Percentiles rank a stretch among this genome's conserved stretches.
phyloP scores from a whole-genome alignment of 495 filamentous ascomycete species.

The Penicillium angulare region DNA sequence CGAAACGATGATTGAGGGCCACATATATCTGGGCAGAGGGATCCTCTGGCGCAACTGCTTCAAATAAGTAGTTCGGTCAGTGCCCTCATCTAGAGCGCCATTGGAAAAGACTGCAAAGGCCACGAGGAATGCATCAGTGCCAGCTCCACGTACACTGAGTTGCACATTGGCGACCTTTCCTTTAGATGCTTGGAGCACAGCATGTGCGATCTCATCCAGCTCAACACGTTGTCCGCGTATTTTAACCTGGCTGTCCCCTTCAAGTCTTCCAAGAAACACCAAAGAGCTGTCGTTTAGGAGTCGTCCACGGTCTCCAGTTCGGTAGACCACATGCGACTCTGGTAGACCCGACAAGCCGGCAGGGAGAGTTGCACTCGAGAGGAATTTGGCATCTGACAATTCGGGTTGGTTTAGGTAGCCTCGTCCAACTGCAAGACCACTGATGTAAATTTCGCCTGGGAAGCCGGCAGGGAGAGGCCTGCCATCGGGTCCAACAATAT shows the following conservation, averaged over 20 bases:
- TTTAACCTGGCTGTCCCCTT: conserved; percentile 47
- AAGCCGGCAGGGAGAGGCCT: conserved; percentile 35
- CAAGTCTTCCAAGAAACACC: conserved; percentile 27
- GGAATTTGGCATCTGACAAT: conserved; percentile 32
- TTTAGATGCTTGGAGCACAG: conserved; percentile 29
- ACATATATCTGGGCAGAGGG: neutral
- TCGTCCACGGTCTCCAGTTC: conserved; percentile 19
- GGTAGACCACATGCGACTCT: neutral
- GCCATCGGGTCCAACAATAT: conserved; percentile 41
- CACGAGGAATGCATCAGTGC: conserved; percentile 13
- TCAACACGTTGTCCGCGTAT: conserved; percentile 50
- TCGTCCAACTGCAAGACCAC: conserved; percentile 34
- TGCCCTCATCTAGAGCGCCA: conserved; percentile 8
- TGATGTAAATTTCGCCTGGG: conserved; percentile 43
- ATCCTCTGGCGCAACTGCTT: neutral
- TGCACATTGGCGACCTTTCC: conserved; percentile 19
- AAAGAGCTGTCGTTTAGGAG: conserved; percentile 28
- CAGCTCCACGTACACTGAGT: no score
- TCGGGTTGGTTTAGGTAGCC: conserved; percentile 40
- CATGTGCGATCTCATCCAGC: conserved; percentile 42
- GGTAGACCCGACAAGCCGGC: neutral
- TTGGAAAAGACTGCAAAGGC: conserved; percentile 28
- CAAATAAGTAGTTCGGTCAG: neutral
- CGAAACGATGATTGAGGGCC: neutral
- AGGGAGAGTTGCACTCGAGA: neutral